These are phyloP conservation scores for Ophidiomyces ophidiicola DNA, from an alignment of 2,329 filamentous ascomycete species.

Conservation along the genomic window DNA sequence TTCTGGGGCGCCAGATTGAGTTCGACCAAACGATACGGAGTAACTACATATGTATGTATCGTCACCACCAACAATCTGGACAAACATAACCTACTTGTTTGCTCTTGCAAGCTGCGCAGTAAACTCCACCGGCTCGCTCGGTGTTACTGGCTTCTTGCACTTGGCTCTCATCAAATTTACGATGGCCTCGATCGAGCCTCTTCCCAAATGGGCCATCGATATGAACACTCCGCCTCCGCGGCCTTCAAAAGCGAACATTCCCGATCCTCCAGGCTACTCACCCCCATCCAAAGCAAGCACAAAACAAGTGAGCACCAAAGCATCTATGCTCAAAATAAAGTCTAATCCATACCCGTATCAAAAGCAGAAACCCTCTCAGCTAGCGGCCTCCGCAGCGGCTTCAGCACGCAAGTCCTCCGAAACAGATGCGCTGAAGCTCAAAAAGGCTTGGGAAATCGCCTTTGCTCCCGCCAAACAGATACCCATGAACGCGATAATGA, in stretches of 20 bases:
- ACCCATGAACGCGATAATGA: conserved; percentile 98
- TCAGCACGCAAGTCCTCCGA: conserved; percentile 47
- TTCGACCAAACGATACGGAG: too few species aligned
- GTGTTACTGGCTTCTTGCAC: neutral
- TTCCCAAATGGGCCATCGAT: conserved; percentile 65
- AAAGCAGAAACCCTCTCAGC: conserved; percentile 23
- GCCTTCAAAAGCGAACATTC: conserved; percentile 54
- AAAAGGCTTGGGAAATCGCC: conserved; percentile 97
- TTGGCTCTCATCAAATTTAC: neutral
- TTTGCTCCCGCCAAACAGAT: conserved; percentile 85
- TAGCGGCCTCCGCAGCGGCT: conserved; percentile 50
- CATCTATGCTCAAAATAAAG: neutral
- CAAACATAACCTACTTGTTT: too few species aligned
- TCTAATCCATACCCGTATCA: neutral
- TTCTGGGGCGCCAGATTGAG: too few species aligned
- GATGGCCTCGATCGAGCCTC: conserved; percentile 22
- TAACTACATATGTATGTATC: too few species aligned
- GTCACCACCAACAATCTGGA: too few species aligned
- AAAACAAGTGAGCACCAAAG: conserved; percentile 43
- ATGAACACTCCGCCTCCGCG: conserved; percentile 57
- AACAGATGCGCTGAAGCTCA: conserved; percentile 90
- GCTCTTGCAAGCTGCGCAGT: too few species aligned
- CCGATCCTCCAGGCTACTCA: conserved; percentile 79
- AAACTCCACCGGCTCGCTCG: too few species aligned
- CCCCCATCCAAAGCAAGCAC: conserved; percentile 29